phyloP scores from a whole-genome alignment of 179 eudicot species.

The Silene vulgaris region DNA sequence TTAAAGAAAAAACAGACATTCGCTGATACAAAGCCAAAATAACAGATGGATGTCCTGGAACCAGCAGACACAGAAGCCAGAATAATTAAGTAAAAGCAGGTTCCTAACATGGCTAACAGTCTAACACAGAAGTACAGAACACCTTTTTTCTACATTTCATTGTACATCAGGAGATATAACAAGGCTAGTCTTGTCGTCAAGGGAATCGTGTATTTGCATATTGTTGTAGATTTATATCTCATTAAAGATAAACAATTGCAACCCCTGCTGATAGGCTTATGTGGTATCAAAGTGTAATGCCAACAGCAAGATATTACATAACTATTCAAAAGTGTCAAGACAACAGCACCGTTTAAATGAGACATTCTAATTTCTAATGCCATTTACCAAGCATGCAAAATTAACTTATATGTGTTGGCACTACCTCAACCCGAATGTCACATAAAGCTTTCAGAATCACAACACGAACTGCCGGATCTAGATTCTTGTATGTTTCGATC shows the following conservation, averaged over 20 bases:
- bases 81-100: no score
- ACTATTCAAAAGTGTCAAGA: not conserved
- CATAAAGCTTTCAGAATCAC: constrained; percentile 85
- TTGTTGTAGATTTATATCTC: no score
- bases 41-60: not conserved
- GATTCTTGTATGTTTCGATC: constrained; percentile 63
- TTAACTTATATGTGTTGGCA: constrained; percentile 7
- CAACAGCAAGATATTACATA: not conserved
- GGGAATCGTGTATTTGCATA: no score
- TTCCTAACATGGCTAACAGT: no score
- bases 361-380: not conserved
- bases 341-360: not conserved
- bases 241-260: not conserved
- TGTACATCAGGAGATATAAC: no score
- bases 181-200: no score
- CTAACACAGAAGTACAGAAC: no score
- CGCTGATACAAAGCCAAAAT: not conserved
- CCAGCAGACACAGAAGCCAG: no score
- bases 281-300: not conserved
- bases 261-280: not conserved
- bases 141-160: no score
- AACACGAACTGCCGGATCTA: constrained; percentile 83
- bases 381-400: not conserved
- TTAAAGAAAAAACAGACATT: not conserved
- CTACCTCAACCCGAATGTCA: constrained; percentile 98